Percentiles rank a stretch among this genome's conserved stretches.
Evolutionary conservation across 2,329 filamentous ascomycete genomes (phyloP).

Genomic region (Botrytis hyacinthi): DNA sequence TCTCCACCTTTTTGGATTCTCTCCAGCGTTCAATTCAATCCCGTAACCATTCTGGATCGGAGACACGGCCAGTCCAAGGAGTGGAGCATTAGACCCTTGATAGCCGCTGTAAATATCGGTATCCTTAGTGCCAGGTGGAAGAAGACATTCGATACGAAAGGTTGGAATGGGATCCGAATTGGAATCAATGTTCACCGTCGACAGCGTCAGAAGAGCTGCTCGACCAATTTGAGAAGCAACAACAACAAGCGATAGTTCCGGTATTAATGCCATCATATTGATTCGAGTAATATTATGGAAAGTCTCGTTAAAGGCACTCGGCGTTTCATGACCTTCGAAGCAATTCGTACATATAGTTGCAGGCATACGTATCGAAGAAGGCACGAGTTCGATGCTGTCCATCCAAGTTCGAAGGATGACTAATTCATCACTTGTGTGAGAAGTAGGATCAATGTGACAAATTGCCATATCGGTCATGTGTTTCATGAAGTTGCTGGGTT

Average conservation of each 20-base stretch:
- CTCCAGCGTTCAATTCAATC: constrained; percentile 27
- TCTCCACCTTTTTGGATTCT: constrained; percentile 54
- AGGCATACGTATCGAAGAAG: constrained; percentile 21
- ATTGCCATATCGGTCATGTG: not conserved
- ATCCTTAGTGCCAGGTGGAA: constrained; percentile 42
- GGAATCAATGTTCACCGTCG: constrained; percentile 41
- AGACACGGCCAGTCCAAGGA: constrained; percentile 67
- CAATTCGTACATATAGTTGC: constrained; percentile 25
- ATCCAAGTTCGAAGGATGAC: constrained; percentile 25
- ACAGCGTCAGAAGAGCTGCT: constrained; percentile 61
- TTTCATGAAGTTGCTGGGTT: not conserved
- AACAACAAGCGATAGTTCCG: constrained; percentile 67
- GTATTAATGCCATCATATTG: constrained; percentile 62
- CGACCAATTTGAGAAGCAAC: constrained; percentile 65
- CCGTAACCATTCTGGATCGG: constrained; percentile 53
- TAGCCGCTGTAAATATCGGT: not conserved
- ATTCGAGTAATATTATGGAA: constrained; percentile 43
- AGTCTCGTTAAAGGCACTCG: not conserved
- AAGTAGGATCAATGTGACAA: not conserved
- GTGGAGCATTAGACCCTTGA: constrained; percentile 36
- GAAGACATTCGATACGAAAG: constrained; percentile 54
- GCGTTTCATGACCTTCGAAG: not conserved
- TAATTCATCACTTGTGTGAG: constrained; percentile 3
- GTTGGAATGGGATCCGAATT: constrained; percentile 21
- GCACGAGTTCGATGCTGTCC: constrained; percentile 26